These are phyloP conservation scores for Sporothrix dimorphospora DNA, from an alignment of 2,329 filamentous ascomycete species.

Conservation along the genomic window DNA sequence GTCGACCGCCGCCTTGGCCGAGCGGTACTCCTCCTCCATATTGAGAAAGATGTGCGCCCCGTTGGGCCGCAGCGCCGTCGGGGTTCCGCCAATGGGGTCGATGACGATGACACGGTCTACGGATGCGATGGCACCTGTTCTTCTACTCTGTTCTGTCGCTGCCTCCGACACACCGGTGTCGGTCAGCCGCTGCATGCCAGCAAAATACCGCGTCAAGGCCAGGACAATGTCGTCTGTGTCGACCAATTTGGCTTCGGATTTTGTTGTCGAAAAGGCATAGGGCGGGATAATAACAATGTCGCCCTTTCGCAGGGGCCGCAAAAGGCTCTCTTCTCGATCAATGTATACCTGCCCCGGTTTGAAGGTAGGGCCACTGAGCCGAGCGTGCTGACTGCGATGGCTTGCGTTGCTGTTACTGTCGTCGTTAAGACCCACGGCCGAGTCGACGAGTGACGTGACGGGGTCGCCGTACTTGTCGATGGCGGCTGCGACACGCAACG, in stretches of 20 bases:
- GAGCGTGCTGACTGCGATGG: conserved; percentile 16
- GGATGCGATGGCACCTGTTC: conserved; percentile 48
- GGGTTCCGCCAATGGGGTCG: conserved; percentile 84
- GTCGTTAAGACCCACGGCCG: conserved; percentile 49
- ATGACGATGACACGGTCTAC: conserved; percentile 88
- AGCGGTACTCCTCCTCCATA: conserved; percentile 82
- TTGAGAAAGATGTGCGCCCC: conserved; percentile 86
- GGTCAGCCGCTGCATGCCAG: conserved; percentile 57
- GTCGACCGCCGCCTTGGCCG: conserved; percentile 66
- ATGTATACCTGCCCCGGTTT: conserved; percentile 45
- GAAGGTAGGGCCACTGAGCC: conserved; percentile 40
- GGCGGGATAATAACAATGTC: conserved; percentile 70
- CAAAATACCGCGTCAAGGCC: conserved; percentile 75
- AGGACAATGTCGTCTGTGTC: conserved; percentile 67
- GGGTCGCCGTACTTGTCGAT: conserved; percentile 70
- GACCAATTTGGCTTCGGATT: conserved; percentile 45
- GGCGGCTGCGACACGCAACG: conserved; percentile 72
- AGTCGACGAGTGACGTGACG: conserved; percentile 69
- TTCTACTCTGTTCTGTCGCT: conserved; percentile 40
- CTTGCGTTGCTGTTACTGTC: background rate
- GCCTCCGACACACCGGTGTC: background rate
- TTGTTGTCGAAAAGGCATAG: conserved; percentile 48
- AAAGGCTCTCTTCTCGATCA: conserved; percentile 57
- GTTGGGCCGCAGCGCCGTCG: conserved; percentile 63
- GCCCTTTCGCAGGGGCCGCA: conserved; percentile 67